Evolutionary conservation across 371 early-diverging fungal species (phyloP).

Genomic region (Neoconidiobolus thromboides): DNA sequence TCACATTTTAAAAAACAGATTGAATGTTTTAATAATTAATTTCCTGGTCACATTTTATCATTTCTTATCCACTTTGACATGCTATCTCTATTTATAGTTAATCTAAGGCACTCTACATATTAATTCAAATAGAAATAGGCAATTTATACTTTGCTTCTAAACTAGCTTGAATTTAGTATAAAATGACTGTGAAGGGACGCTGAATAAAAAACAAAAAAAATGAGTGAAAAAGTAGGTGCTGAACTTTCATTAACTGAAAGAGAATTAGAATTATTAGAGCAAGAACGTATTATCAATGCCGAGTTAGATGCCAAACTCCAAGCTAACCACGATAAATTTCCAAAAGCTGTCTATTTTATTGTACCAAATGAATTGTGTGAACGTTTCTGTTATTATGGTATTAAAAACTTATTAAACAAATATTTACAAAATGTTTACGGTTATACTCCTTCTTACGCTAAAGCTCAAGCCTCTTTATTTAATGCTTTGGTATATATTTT

Average conservation of each 20-base stretch:
- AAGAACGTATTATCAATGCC: background rate
- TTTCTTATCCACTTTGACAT: no score
- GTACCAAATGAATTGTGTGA: conserved; percentile 13
- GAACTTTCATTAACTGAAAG: background rate
- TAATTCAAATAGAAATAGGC: no score
- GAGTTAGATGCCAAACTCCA: background rate
- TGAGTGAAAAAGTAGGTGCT: no score
- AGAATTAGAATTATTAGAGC: background rate
- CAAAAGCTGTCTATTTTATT: conserved; percentile 11
- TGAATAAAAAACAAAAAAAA: no score
- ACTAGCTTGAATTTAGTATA: no score
- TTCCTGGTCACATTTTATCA: no score
- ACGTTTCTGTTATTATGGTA: conserved; percentile 12
- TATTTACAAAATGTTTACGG: conserved; percentile 12
- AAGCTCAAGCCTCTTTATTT: conserved; percentile 21
- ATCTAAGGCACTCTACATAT: no score
- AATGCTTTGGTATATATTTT: conserved; percentile 34
- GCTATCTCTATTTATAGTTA: no score
- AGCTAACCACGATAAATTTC: conserved; percentile 1
- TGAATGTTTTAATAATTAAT: no score
- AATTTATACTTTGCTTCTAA: no score
- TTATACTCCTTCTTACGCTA: conserved; percentile 9
- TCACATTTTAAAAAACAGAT: no score
- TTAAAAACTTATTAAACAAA: conserved; percentile 6
- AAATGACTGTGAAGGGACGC: no score